Evolutionary conservation across 2,329 filamentous ascomycete species (phyloP).

Genomic region (Rhynchosporium agropyri): DNA sequence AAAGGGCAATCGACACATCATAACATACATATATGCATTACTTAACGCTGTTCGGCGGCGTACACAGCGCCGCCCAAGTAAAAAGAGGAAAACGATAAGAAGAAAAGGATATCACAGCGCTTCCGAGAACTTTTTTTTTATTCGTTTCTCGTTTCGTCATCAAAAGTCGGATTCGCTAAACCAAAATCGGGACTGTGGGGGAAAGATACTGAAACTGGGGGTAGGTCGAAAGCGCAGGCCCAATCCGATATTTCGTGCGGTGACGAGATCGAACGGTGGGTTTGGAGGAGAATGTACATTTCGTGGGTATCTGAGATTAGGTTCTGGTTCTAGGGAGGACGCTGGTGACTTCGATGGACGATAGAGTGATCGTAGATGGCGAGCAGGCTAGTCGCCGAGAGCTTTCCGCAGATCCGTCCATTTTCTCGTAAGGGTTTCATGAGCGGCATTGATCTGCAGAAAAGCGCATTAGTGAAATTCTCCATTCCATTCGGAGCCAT

Average conservation of each 20-base stretch:
- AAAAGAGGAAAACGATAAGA: constrained; percentile 1
- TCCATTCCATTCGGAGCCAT: not conserved
- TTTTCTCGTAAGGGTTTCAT: constrained; percentile 74
- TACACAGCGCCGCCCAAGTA: not conserved
- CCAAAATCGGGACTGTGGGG: constrained; percentile 28
- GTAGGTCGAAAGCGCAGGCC: not conserved
- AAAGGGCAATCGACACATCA: constrained; percentile 19
- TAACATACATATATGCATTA: constrained; percentile 27
- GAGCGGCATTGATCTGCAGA: constrained; percentile 65
- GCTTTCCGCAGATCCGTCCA: constrained; percentile 72
- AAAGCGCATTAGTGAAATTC: constrained; percentile 17
- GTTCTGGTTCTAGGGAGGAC: not conserved
- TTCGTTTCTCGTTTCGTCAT: constrained; percentile 20
- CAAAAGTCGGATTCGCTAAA: constrained; percentile 26
- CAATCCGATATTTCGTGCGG: not conserved
- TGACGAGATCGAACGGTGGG: constrained; percentile 11
- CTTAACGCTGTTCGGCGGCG: not conserved
- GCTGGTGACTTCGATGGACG: no score
- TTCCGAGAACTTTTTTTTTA: not conserved
- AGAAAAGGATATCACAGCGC: constrained; percentile 30
- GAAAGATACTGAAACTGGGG: constrained; percentile 8
- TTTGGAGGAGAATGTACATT: constrained; percentile 23
- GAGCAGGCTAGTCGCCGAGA: constrained; percentile 45
- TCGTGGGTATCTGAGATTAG: constrained; percentile 17
- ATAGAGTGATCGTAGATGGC: not conserved